Evolutionary conservation across 2,329 filamentous ascomycete genomes (phyloP), one percentile per base, ranked within the genome.

Genomic region (Scedosporium dehoogii): DNA sequence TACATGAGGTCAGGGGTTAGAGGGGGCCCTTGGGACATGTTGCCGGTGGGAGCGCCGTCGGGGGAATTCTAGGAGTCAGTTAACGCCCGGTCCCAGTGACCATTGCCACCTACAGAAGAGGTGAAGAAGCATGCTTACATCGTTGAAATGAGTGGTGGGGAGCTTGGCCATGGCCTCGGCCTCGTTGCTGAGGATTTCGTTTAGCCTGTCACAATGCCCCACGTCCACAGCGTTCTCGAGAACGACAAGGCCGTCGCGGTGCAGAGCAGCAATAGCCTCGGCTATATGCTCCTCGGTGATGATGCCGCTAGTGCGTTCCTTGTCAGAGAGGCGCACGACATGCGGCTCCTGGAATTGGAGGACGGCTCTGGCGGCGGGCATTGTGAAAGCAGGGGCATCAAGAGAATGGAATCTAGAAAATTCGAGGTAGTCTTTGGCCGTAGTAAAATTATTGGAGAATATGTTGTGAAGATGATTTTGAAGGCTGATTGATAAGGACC

Each of bases 231-330:
- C 63, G 25, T 64, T 64, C 58, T 64, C 63, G 25, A 64, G 56
- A 12, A 64, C 63, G 7, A 64, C 63, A 6, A 64, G 63, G 6
- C 63, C 63, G 41, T 64, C 63, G 51, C 58, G 61, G 51, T 63
- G 58, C 33, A 64, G 33, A 29, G 63, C 63, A 10, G 61, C 33
- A 6, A 64, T 41, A 12, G 60, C 63, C 12, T 62, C 55, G 53
- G 9, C 53, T 6, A 62, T n/a, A 12, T 65, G 61, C 14, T 64
- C 58, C 16, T 61, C 60, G 53, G 57, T 63, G 66, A 69, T 68
- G 38, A 66, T 58, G 23, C 68, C 67, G 46, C 61, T 66, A 48
- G 66, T 64, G 38, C 68, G 66, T 65, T 69, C 68, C 58, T 69
- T 67, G 48, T 68, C 63, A 6, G 66, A 64, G 38, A 69, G 63